Conservation (phyloP, 768 basidiomycete species). For the Podaxis sp. region DNA sequence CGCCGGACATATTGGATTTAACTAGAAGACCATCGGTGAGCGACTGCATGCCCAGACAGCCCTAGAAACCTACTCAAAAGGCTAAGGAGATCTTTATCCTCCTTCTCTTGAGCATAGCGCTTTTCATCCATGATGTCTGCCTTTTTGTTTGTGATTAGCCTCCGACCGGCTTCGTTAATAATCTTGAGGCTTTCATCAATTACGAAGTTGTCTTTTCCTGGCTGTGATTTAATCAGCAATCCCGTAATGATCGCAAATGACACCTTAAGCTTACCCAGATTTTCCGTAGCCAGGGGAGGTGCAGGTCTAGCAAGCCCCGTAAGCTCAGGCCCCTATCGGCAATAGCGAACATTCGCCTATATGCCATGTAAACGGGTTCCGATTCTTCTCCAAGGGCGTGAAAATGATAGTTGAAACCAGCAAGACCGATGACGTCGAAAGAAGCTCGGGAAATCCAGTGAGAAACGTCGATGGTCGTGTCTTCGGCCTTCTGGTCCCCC, state of each 20-base stretch:
- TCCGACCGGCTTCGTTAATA: conserved; percentile 41
- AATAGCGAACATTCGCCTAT: conserved; percentile 49
- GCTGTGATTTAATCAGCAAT: conserved; percentile 28
- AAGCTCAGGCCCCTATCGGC: conserved; percentile 44
- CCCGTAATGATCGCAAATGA: background rate
- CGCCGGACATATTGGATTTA: conserved; percentile 54
- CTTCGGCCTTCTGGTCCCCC: background rate
- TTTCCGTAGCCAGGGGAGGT: conserved; percentile 44
- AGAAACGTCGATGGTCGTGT: conserved; percentile 44
- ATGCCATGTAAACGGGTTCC: conserved; percentile 48
- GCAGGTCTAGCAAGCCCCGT: conserved; percentile 42
- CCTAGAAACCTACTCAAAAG: conserved; percentile 40
- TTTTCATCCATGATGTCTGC: conserved; percentile 34
- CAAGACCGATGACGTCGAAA: conserved; percentile 64
- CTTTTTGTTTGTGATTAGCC: conserved; percentile 45
- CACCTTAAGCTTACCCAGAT: conserved; percentile 38
- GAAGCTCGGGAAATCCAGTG: conserved; percentile 62
- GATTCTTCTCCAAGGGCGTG: conserved; percentile 48
- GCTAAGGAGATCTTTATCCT: conserved; percentile 47
- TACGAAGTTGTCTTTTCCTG: conserved; percentile 37
- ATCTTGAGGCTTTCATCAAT: conserved; percentile 37
- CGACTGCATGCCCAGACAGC: background rate
- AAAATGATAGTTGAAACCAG: conserved; percentile 55
- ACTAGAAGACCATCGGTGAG: conserved; percentile 36
- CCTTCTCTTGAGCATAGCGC: conserved; percentile 16